Conservation (phyloP, 2,329 filamentous ascomycete species). For the Xylariaceae sp. region DNA sequence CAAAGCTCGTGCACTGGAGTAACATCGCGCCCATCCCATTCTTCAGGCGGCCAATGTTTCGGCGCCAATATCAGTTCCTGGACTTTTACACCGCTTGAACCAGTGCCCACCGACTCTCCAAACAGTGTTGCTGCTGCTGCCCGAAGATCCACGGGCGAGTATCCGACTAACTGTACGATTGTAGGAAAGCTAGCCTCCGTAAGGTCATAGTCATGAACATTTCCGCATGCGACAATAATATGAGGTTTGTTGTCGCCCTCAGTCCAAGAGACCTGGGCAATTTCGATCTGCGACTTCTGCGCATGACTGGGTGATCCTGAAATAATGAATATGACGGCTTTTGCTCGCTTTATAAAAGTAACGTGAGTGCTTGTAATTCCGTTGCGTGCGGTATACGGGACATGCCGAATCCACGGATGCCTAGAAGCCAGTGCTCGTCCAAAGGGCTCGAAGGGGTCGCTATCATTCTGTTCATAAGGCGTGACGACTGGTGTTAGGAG, state of each 20-base stretch:
- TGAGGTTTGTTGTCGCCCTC: conserved; percentile 46
- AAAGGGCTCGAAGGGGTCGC: conserved; percentile 68
- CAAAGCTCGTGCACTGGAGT: conserved; percentile 42
- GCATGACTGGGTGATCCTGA: conserved; percentile 43
- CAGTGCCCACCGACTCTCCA: conserved; percentile 30
- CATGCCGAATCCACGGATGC: conserved; percentile 60
- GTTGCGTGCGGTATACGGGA: conserved; percentile 60
- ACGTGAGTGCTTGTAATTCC: conserved; percentile 61
- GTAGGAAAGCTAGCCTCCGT: conserved; percentile 45
- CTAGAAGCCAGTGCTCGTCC: conserved; percentile 57
- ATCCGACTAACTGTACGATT: conserved; percentile 46
- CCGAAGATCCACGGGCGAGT: conserved; percentile 43
- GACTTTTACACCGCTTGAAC: conserved; percentile 23
- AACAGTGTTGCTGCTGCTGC: conserved; percentile 49
- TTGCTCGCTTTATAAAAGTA: conserved; percentile 56
- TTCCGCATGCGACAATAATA: conserved; percentile 49
- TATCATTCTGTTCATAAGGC: conserved; percentile 37
- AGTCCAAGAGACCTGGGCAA: conserved; percentile 42
- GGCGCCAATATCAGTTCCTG: conserved; percentile 32
- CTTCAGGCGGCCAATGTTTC: conserved; percentile 38
- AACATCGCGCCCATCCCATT: conserved; percentile 35
- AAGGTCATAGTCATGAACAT: conserved; percentile 36
- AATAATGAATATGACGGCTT: conserved; percentile 56
- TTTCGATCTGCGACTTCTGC: conserved; percentile 47
- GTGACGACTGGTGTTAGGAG: conserved; percentile 55